A percentile compares a stretch with the other conserved stretches of the same genome.
These are phyloP conservation scores for Kwoniella sp. DNA, from an alignment of 768 basidiomycete genomes.

Conservation along the genomic window DNA sequence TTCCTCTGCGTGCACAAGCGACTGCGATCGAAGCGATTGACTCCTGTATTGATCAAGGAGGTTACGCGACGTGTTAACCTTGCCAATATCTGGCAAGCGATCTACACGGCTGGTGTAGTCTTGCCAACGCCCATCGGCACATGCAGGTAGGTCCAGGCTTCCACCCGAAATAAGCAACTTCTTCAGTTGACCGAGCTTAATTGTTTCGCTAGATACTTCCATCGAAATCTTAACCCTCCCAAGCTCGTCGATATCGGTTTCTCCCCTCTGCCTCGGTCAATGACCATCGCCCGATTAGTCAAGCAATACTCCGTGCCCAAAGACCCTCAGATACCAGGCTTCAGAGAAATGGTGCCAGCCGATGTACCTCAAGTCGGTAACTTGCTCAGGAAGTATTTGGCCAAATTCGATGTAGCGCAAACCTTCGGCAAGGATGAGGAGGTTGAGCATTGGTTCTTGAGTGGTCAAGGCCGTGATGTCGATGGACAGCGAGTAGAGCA, in stretches of 20 bases:
- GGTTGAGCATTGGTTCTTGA: slow-evolving; percentile 80
- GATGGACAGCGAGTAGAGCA: slow-evolving; percentile 69
- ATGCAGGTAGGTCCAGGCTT: no score
- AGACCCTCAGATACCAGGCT: slow-evolving; percentile 59
- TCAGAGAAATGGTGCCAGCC: slow-evolving; percentile 83
- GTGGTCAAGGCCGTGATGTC: slow-evolving; percentile 69
- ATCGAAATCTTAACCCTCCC: slow-evolving; percentile 84
- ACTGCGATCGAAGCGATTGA: slow-evolving; percentile 86
- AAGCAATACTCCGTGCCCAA: slow-evolving; percentile 69
- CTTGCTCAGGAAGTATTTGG: slow-evolving; percentile 76
- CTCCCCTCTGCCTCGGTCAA: slow-evolving; percentile 78
- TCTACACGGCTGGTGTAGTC: slow-evolving; percentile 92
- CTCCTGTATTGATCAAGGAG: slow-evolving; percentile 96
- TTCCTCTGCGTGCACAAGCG: slow-evolving; percentile 98
- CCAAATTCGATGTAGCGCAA: slow-evolving; percentile 80
- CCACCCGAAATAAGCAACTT: no score
- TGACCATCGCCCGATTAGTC: slow-evolving; percentile 90
- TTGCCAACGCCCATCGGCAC: slow-evolving; percentile 90
- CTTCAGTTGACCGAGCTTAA: slow-evolving; percentile 42
- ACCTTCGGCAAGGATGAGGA: slow-evolving; percentile 71
- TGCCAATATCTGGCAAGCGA: slow-evolving; percentile 89
- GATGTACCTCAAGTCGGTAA: slow-evolving; percentile 73
- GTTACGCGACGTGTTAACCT: slow-evolving; percentile 90
- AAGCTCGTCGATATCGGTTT: slow-evolving; percentile 91
- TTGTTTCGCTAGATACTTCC: slow-evolving; percentile 77